A percentile compares a stretch with the other conserved stretches of the same genome.
These are phyloP conservation scores for Hyaloscypha finlandica DNA, from an alignment of 495 filamentous ascomycete genomes.

Conservation along the genomic window DNA sequence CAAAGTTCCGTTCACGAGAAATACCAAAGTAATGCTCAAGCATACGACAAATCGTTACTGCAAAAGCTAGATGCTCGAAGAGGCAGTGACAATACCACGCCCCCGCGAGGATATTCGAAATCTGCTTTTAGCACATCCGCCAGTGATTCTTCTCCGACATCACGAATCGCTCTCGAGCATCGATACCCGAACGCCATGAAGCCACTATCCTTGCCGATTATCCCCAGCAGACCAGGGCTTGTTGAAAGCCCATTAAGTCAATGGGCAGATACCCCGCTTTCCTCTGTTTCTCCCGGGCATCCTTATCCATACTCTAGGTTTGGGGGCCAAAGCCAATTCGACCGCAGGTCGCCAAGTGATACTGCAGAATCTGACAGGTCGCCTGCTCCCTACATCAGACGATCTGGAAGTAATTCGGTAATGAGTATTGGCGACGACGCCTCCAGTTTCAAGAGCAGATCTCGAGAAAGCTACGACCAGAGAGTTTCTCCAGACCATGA, in stretches of 20 bases:
- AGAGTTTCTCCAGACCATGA: conserved; percentile 52
- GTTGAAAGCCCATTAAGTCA: conserved; percentile 45
- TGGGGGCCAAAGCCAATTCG: conserved; percentile 35
- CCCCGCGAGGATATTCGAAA: conserved; percentile 55
- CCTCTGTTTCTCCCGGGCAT: conserved; percentile 53
- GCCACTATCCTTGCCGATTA: conserved; percentile 51
- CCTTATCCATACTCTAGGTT: conserved; percentile 23
- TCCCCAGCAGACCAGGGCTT: conserved; percentile 36
- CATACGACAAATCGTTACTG: conserved; percentile 77
- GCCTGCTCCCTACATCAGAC: conserved; percentile 41
- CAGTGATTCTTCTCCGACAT: conserved; percentile 49
- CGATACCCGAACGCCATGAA: conserved; percentile 28
- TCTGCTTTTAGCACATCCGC: conserved; percentile 51
- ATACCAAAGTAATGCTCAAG: conserved; percentile 62
- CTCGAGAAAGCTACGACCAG: conserved; percentile 58
- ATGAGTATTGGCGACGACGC: conserved; percentile 32
- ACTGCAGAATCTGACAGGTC: conserved; percentile 50
- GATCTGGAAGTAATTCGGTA: conserved; percentile 34
- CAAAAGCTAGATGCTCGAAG: conserved; percentile 69
- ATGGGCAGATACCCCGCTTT: conserved; percentile 45
- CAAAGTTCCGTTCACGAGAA: conserved; percentile 48
- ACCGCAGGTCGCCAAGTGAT: conserved; percentile 54
- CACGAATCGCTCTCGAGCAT: conserved; percentile 40
- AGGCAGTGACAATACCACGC: conserved; percentile 54
- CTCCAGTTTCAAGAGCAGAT: conserved; percentile 34